These are phyloP conservation scores for Pichia sp. DNA, from an alignment of 1,139 yeast genomes.

Conservation along the genomic window DNA sequence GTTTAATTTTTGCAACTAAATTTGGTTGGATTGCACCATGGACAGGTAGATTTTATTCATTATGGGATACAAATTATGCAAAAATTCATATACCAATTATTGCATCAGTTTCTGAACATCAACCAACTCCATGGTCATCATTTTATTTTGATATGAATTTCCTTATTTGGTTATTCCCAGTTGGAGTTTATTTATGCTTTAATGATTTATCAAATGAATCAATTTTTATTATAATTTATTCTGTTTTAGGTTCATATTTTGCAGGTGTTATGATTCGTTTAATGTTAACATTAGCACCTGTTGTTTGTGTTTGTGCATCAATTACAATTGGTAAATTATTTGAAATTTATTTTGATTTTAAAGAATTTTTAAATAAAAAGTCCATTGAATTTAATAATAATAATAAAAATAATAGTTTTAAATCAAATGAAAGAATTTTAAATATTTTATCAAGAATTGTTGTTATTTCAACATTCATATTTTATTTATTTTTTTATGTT, in stretches of 20 bases:
- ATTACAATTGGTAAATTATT: constrained; percentile 79
- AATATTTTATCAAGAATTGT: constrained; percentile 47
- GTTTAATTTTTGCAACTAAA: constrained; percentile 73
- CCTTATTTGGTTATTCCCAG: constrained; percentile 97
- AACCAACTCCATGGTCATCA: constrained; percentile 99
- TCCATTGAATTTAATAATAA: background rate
- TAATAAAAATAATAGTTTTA: constrained; percentile 3
- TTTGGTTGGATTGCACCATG: constrained; percentile 97
- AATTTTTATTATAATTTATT: constrained; percentile 83
- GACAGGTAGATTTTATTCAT: constrained; percentile 98
- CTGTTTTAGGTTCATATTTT: constrained; percentile 89
- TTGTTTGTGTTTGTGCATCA: constrained; percentile 88
- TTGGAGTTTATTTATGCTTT: constrained; percentile 86
- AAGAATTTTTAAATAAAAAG: constrained; percentile 34
- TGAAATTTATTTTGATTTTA: constrained; percentile 74
- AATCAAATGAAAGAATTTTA: constrained; percentile 26
- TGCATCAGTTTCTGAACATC: constrained; percentile 99
- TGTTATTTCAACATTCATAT: constrained; percentile 65
- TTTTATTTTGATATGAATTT: constrained; percentile 91
- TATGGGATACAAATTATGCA: constrained; percentile 98
- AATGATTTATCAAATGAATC: constrained; percentile 89
- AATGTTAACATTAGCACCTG: constrained; percentile 94
- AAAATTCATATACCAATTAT: constrained; percentile 97
- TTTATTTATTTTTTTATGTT: constrained; percentile 78
- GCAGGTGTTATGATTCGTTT: constrained; percentile 99